Percentiles rank a stretch among this genome's conserved stretches.
These are phyloP conservation scores for Fusarium coicis DNA, from an alignment of 2,329 filamentous ascomycete genomes.

Conservation along the genomic window DNA sequence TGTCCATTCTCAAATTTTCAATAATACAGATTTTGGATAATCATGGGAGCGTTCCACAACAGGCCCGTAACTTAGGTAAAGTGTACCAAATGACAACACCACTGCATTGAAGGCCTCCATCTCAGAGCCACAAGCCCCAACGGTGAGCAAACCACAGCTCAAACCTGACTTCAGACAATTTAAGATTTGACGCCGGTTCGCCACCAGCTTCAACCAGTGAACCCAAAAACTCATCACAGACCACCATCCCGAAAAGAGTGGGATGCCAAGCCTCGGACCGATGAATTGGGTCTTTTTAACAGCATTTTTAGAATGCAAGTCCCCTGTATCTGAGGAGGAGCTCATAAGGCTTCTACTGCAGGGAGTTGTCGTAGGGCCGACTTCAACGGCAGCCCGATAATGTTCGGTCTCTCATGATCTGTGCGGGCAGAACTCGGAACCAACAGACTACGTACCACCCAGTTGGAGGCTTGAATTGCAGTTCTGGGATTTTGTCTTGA, in stretches of 20 bases:
- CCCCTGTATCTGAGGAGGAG: conserved; percentile 4
- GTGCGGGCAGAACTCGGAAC: conserved; percentile 16
- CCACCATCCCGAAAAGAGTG: neutral
- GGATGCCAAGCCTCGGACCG: conserved; percentile 40
- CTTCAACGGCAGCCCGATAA: neutral
- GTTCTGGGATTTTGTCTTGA: neutral
- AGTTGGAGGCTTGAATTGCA: neutral
- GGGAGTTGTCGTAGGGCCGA: conserved; percentile 13
- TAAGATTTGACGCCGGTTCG: conserved; percentile 40
- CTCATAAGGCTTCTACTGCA: neutral
- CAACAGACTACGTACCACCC: neutral
- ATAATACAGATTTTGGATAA: conserved; percentile 3
- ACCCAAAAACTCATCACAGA: conserved; percentile 14
- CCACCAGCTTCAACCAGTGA: conserved; percentile 32
- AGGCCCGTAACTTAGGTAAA: conserved; percentile 8
- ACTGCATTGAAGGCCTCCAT: conserved; percentile 14
- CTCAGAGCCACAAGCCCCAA: conserved; percentile 21
- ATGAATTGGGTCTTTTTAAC: conserved; percentile 16
- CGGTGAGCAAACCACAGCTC: conserved; percentile 25
- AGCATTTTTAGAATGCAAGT: conserved; percentile 2
- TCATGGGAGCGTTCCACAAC: conserved; percentile 16
- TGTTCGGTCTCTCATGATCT: conserved; percentile 11
- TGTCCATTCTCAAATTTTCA: conserved; percentile 16
- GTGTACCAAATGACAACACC: conserved; percentile 25
- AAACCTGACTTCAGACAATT: conserved; percentile 10